Evolutionary conservation across 169 alveolate species (phyloP), one percentile per base, ranked within the genome.

Genomic region (Theileria annulata): DNA sequence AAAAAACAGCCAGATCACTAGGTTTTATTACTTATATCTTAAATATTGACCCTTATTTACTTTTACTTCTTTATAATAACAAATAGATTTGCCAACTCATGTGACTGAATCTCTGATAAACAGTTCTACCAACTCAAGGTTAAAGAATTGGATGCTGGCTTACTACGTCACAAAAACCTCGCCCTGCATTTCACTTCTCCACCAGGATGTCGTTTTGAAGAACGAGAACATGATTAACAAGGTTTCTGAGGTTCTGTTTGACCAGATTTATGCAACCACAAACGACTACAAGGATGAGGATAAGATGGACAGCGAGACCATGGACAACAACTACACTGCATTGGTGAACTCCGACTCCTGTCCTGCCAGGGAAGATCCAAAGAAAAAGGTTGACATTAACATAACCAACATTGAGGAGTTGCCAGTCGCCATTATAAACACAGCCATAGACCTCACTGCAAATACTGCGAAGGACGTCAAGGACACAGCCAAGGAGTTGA

Each of bases 111-210:
- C 86, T 10, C n/a, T 82, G 80, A 60, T 84, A 1, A 75, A 74
- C 19, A 80, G 73, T 3, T 71, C 86, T 3, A 28, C 76, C 21
- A 68, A 67, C 2, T 84, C 90, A 1, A 54, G 68, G 15, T 63
- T 84, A 33, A 25, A 70, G 17, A 84, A 84, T 75, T 84, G 90
- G 90, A 58, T 84, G 78, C 47, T 77, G 47, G 75, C 79, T 21
- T 68, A 75, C 63, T 77, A 78, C 60, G 87, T 84, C 64, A 60
- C 75, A 21, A 54, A 77, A 9, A 77, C 64, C 27, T 82, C 90
- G 1, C 90, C 90, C 12, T 64, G 74, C 56, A 47, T 84, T n/a
- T 77, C 86, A 60, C 79, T 84, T 48, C 6, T 84, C 8, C 82
- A 63, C 74, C 87, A 84, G 54, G 90, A 84, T 33, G 28, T 84